Evolutionary conservation across 192 early-diverging fungal species (phyloP), one percentile per base, ranked within the genome.

Genomic region (Gigaspora rosea): DNA sequence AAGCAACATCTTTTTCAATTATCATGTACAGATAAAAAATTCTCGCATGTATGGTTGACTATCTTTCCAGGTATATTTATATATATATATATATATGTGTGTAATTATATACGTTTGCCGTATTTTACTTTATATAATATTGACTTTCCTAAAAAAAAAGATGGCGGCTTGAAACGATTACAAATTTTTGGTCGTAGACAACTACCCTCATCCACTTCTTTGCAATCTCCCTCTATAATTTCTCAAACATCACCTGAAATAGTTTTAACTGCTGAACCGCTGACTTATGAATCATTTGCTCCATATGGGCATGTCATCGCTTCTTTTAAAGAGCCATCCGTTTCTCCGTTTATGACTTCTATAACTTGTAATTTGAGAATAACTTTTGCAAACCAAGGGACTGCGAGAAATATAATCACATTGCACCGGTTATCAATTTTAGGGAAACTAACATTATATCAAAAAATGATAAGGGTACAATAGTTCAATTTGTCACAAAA

Each of bases 151-250:
- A n/a, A n/a, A n/a, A n/a, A n/a, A n/a, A n/a, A n/a, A 48, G 96
- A 98, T 78, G 95, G 96, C 27, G 95, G 95, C 36, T 82, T 97
- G 66, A 92, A 94, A 85, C 90, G 96, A 68, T 83, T 98, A 51
- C 88, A 95, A 59, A 84, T 95, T 71, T 90, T 85, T 82, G 96
- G 96, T 57, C 85, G 82, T 12, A 75, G 80, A 20, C 77, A 79
- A 52, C 59, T 81, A 35, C 78, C 82, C 32, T 27, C 22, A 63
- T 27, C 1, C 5, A 63, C 13, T 63, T 22, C 16, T 10, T 32
- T 63, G 50, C 75, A 27, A 69, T 73, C 13, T 61, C 75, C 71
- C 5, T 56, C 46, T 80, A 70, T 16, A 74, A 67, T 78, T 79
- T 65, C 33, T 75, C 59, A 41, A 41, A 41, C 41, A 41, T 7